These are phyloP conservation scores for Flaveria sonorensis DNA, from an alignment of 129 eudicot species.

Conservation along the genomic window DNA sequence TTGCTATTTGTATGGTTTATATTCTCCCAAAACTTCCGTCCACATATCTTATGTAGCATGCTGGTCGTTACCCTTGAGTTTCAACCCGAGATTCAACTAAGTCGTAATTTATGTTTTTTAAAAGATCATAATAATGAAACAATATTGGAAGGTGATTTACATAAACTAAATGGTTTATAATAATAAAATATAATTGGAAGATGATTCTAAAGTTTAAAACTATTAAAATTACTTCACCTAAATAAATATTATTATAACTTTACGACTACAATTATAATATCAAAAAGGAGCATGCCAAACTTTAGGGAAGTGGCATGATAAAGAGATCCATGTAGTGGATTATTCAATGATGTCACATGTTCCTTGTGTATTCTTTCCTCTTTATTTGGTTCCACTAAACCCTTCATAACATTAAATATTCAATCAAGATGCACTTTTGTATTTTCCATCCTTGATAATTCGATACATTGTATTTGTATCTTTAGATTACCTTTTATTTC, in stretches of 20 bases:
- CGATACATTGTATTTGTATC: background rate
- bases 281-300: background rate
- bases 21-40: too few species aligned
- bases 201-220: background rate
- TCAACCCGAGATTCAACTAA: too few species aligned
- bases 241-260: background rate
- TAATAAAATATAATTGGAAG: background rate
- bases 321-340: background rate
- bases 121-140: too few species aligned
- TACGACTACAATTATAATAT: too few species aligned
- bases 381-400: slow-evolving; percentile 4
- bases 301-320: background rate
- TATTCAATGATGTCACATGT: slow-evolving; percentile 12
- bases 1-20: too few species aligned
- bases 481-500: too few species aligned
- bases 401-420: background rate
- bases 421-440: slow-evolving; percentile 16
- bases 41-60: too few species aligned
- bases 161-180: background rate
- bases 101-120: too few species aligned
- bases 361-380: slow-evolving; percentile 9
- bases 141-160: too few species aligned
- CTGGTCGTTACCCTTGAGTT: too few species aligned
- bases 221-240: background rate
- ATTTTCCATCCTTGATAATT: background rate